A percentile compares a stretch with the other conserved stretches of the same genome.
Evolutionary conservation across 2,329 filamentous ascomycete genomes (phyloP).

Genomic region (Pseudocercospora cruenta): DNA sequence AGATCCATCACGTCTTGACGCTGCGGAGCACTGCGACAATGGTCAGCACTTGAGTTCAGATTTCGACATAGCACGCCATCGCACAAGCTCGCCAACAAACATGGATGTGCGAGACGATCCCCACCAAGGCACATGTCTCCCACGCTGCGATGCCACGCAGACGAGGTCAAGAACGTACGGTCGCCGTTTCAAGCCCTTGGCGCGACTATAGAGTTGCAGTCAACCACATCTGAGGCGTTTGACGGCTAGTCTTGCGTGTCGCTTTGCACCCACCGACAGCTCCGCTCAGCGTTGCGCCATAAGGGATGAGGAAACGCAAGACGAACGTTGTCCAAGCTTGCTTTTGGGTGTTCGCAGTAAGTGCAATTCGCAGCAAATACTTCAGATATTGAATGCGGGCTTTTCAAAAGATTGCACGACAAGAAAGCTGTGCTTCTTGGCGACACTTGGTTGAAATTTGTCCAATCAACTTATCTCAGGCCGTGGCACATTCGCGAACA

Average conservation of each 20-base stretch:
- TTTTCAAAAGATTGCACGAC: background rate
- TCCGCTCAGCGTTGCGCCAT: background rate
- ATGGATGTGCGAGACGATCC: background rate
- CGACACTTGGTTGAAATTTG: background rate
- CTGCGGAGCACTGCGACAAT: background rate
- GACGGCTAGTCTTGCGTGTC: background rate
- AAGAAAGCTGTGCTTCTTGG: background rate
- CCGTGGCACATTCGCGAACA: background rate
- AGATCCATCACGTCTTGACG: background rate
- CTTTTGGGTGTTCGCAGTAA: background rate
- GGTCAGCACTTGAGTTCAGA: constrained; percentile 4
- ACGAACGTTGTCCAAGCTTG: background rate
- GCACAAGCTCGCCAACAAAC: background rate
- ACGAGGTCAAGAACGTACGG: background rate
- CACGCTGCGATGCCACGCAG: constrained; percentile 2
- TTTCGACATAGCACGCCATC: constrained; percentile 28
- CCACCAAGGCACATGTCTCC: constrained; percentile 1
- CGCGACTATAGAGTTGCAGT: background rate
- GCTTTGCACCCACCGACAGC: background rate
- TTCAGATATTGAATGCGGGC: background rate
- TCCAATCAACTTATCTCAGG: background rate
- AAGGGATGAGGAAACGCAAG: background rate
- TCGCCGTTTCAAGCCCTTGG: background rate
- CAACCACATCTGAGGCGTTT: background rate
- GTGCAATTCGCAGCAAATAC: background rate